A percentile compares a stretch with the other conserved stretches of the same genome.
Evolutionary conservation across 2,329 filamentous ascomycete genomes (phyloP).

Genomic region (Exophiala sp.): DNA sequence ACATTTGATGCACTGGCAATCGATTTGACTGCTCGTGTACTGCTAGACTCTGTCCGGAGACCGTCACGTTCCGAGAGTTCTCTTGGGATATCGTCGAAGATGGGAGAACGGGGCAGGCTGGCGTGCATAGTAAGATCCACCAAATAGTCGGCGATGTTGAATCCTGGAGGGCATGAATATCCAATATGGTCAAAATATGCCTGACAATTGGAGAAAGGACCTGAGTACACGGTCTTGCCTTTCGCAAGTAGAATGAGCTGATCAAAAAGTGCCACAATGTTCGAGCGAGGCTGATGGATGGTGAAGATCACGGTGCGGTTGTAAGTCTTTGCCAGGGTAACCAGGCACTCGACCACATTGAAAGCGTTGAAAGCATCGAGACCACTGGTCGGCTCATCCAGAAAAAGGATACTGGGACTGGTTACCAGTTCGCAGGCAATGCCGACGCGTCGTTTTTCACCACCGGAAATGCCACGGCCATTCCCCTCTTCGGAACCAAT

Average conservation of each 20-base stretch:
- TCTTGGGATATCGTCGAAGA: slow-evolving; percentile 53
- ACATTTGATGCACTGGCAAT: slow-evolving; percentile 75
- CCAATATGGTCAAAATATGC: slow-evolving; percentile 87
- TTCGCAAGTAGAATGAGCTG: slow-evolving; percentile 84
- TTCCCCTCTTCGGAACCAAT: slow-evolving; percentile 95
- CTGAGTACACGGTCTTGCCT: slow-evolving; percentile 87
- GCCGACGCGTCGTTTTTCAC: slow-evolving; percentile 90
- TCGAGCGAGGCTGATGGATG: slow-evolving; percentile 95
- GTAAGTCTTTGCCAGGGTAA: slow-evolving; percentile 90
- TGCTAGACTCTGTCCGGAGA: slow-evolving; percentile 71
- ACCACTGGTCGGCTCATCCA: slow-evolving; percentile 95
- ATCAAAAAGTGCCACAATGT: slow-evolving; percentile 96
- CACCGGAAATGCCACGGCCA: slow-evolving; percentile 90
- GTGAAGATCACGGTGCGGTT: slow-evolving; percentile 97
- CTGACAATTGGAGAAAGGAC: slow-evolving; percentile 81
- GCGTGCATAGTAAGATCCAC: slow-evolving; percentile 98
- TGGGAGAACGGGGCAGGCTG: slow-evolving; percentile 51
- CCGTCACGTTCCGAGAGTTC: slow-evolving; percentile 54
- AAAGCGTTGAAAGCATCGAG: slow-evolving; percentile 96
- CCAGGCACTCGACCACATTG: slow-evolving; percentile 93
- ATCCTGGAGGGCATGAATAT: slow-evolving; percentile 88
- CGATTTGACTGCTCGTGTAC: slow-evolving; percentile 81
- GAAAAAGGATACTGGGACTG: slow-evolving; percentile 90
- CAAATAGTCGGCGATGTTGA: slow-evolving; percentile 97
- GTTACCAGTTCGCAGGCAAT: slow-evolving; percentile 98